Percentiles rank a stretch among this genome's conserved stretches.
phyloP scores from a whole-genome alignment of 352 stramenopile genomes.

The Discostella stelligera region DNA sequence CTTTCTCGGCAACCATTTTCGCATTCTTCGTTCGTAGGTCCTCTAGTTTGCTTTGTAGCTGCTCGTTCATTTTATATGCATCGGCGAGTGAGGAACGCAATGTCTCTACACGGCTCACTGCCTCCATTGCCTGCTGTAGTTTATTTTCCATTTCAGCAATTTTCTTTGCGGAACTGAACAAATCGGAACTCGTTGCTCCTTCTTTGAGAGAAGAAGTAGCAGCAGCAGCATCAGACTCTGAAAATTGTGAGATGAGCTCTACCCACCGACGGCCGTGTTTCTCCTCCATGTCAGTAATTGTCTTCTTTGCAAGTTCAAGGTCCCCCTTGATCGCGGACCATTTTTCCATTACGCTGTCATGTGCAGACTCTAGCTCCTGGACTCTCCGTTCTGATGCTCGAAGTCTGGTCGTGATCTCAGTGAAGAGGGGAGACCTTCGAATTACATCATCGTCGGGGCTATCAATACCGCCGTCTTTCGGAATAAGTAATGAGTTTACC shows the following conservation, averaged over 20 bases:
- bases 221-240: slow-evolving; percentile 17
- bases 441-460: slow-evolving; percentile 39
- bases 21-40: slow-evolving; percentile 73
- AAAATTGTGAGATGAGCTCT: slow-evolving; percentile 60
- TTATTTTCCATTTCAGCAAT: slow-evolving; percentile 77
- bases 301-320: slow-evolving; percentile 60
- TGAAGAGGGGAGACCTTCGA: slow-evolving; percentile 45
- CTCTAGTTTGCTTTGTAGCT: slow-evolving; percentile 64
- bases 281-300: slow-evolving; percentile 65
- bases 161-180: slow-evolving; percentile 47
- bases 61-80: slow-evolving; percentile 70
- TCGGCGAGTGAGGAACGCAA: slow-evolving; percentile 59
- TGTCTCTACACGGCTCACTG: slow-evolving; percentile 66
- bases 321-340: slow-evolving; percentile 66
- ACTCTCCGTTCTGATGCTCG: slow-evolving; percentile 37
- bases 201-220: background rate
- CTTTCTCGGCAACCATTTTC: slow-evolving; percentile 49
- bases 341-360: slow-evolving; percentile 51
- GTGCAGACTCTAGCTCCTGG: slow-evolving; percentile 44
- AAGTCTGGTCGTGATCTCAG: slow-evolving; percentile 45
- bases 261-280: slow-evolving; percentile 71
- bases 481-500: slow-evolving; percentile 65
- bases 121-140: slow-evolving; percentile 74
- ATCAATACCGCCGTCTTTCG: slow-evolving; percentile 33
- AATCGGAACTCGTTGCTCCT: slow-evolving; percentile 13